Evolutionary conservation across 2,329 filamentous ascomycete species (phyloP), one percentile per base, ranked within the genome.

Genomic region (Sclerotinia minor): DNA sequence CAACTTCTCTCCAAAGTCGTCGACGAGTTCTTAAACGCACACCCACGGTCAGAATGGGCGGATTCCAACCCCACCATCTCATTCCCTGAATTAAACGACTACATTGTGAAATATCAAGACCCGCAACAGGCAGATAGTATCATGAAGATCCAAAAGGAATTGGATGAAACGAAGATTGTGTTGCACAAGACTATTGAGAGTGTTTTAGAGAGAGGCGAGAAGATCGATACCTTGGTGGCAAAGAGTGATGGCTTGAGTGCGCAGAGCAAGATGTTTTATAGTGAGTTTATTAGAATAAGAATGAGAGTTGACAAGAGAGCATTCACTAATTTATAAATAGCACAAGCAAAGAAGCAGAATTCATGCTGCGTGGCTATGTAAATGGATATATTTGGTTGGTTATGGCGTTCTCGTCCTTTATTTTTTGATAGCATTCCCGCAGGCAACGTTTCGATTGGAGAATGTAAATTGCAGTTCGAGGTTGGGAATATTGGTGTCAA

Each of bases 191-290:
- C 95, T 55, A 97, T 97, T 75, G 91, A 96, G 82, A 91, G 87
- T 76, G 89, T 90, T 69, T 80, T 97, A 76, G 90, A 97, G 83
- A 87, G 95, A 70, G 95, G 94, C 53, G 94, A 98, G 87, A 98
- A 97, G 85, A 92, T 99, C 73, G 94, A 98, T 77, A 92, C 91
- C 75, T 81, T 99, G 74, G 94, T 98, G 57, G 89, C 89, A 72
- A 98, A 98, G 87, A 96, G 92, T 76, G 92, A 97, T 75, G 92
- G 89, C 17, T 80, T 99, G 76, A 96, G 92, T 80, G 87, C 88
- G 61, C 91, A 95, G 83, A 97, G 92, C 82, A 98, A 97, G 85
- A 94, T 96, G 90, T 99, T 99, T 79, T 98, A 98, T 80, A 92
- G 90, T 90, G 79, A 75, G 84, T 81, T 29, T 53, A 67, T 59